phyloP scores from a whole-genome alignment of 345 rosid species.

The Isatis tinctoria region DNA sequence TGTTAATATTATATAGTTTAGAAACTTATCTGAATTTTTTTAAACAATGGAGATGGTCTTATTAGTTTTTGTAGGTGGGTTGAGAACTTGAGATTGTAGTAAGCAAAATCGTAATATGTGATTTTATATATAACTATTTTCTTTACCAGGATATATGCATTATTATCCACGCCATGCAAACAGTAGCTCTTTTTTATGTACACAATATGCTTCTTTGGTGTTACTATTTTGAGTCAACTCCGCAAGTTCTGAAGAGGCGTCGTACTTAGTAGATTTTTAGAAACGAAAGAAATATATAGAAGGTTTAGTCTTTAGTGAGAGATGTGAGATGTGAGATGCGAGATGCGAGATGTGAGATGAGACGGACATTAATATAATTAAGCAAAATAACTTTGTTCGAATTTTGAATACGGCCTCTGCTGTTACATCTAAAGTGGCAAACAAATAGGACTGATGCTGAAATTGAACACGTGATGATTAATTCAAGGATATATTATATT shows the following conservation, averaged over 20 bases:
- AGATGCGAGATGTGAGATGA: neutral
- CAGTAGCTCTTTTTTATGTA: neutral
- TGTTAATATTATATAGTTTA: too few relatives aligned
- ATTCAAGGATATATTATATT: neutral
- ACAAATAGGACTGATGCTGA: slow-evolving; percentile 12
- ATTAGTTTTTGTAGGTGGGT: too few relatives aligned
- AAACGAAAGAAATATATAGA: neutral
- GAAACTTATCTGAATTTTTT: too few relatives aligned
- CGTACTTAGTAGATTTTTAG: neutral
- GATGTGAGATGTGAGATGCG: neutral
- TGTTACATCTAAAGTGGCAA: slow-evolving; percentile 1
- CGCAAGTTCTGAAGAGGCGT: neutral
- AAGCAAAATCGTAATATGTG: neutral
- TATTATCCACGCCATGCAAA: neutral
- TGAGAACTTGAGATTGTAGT: neutral
- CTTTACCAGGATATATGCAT: neutral
- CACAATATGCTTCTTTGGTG: neutral
- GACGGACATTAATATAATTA: neutral
- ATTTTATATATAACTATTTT: neutral
- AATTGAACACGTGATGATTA: slow-evolving; percentile 6
- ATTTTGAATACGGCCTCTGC: neutral
- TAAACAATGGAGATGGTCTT: too few relatives aligned
- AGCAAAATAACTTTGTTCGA: neutral
- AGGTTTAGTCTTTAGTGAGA: neutral
- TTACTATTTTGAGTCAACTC: neutral